phyloP scores from a whole-genome alignment of 2,329 filamentous ascomycete species.

The Lachnellula cervina region DNA sequence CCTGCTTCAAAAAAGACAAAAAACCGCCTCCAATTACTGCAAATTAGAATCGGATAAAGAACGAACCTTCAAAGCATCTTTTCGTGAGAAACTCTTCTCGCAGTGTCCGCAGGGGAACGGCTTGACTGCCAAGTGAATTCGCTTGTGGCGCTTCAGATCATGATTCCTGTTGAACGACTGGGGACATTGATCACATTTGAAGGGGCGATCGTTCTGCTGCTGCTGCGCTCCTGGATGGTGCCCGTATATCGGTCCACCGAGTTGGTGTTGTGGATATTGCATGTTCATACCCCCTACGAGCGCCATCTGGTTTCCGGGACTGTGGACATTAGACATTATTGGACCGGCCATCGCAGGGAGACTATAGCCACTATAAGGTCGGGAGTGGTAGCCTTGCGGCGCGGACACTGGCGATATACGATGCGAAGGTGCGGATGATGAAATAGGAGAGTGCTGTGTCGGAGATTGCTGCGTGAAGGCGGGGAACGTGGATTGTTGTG shows the following conservation, averaged over 20 bases:
- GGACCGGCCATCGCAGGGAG: constrained; percentile 60
- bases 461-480: constrained; percentile 47
- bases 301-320: constrained; percentile 66
- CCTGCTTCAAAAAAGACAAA: constrained; percentile 2
- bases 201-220: constrained; percentile 73
- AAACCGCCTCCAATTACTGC: constrained; percentile 12
- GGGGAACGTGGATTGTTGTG: constrained; percentile 43
- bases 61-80: constrained; percentile 92
- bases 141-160: constrained; percentile 91
- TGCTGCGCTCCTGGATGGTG: constrained; percentile 47
- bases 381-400: constrained; percentile 45
- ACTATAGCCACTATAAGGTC: constrained; percentile 47
- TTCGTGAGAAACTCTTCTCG: constrained; percentile 94
- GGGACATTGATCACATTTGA: constrained; percentile 88
- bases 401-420: constrained; percentile 39
- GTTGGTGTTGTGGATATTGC: constrained; percentile 50
- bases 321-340: constrained; percentile 74
- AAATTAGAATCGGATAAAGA: constrained; percentile 18
- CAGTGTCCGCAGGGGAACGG: constrained; percentile 89
- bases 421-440: constrained; percentile 35
- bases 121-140: constrained; percentile 92
- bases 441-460: constrained; percentile 39
- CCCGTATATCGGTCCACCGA: constrained; percentile 51
- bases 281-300: constrained; percentile 51
- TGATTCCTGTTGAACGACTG: constrained; percentile 96